A percentile compares a stretch with the other conserved stretches of the same genome.
These are phyloP conservation scores for Chrysoporthe puriensis DNA, from an alignment of 2,329 filamentous ascomycete genomes.

Conservation along the genomic window DNA sequence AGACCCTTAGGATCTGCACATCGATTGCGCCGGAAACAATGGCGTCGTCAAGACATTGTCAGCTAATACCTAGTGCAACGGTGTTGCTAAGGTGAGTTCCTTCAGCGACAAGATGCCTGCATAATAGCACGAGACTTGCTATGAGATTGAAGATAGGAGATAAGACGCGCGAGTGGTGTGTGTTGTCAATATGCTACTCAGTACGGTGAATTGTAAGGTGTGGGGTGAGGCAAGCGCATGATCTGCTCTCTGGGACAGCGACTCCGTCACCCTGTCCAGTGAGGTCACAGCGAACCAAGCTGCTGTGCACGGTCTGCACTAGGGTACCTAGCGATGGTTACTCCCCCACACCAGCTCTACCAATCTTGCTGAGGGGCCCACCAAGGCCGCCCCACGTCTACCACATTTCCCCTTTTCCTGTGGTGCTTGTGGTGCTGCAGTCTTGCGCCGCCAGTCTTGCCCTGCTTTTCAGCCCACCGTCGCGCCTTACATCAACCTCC, in stretches of 20 bases:
- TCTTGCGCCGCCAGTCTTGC: neutral
- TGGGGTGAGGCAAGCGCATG: neutral
- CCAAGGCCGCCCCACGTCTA: neutral
- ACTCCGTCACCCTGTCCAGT: neutral
- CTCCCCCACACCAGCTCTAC: neutral
- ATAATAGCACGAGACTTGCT: too few species aligned
- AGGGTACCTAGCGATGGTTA: neutral
- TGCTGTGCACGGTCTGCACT: neutral
- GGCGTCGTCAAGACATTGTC: neutral
- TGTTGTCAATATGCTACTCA: too few species aligned
- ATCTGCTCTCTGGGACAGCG: neutral
- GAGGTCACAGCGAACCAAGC: neutral
- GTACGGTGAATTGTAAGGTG: neutral
- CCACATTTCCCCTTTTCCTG: slow-evolving; percentile 13
- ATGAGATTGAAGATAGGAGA: neutral
- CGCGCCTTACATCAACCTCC: slow-evolving; percentile 16
- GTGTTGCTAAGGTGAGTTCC: too few species aligned
- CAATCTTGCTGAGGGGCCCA: neutral
- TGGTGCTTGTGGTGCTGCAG: neutral
- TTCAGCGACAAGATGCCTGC: too few species aligned
- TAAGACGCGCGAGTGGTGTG: neutral
- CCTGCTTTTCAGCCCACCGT: slow-evolving; percentile 10
- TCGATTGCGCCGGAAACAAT: neutral
- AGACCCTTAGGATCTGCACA: neutral
- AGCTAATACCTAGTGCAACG: too few species aligned